Base-by-base conservation (phyloP, 305 asterid genomes). In the Solanum hybrid region DNA sequence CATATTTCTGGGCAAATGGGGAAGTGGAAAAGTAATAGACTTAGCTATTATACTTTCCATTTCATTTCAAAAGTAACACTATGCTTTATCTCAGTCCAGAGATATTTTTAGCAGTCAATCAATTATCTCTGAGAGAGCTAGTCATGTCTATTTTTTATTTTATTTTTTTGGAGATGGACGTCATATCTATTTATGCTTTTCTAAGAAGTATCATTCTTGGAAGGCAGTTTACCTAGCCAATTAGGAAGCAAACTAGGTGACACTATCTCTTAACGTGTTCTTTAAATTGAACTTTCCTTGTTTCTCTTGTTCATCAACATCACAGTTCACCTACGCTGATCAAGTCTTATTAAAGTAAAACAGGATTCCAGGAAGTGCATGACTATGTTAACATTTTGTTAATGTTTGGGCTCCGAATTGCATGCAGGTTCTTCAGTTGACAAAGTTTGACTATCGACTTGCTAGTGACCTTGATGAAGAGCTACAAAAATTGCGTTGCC, bases 401-500 rank as follows among this genome's bases (percentile, higher is more conserved):
- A 24, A 32, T 60, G 77, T 60, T 32, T 60, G 32, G 75, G 56
- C 64, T 90, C 88, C 69, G 17, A 90, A 88, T 85, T 60, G 88
- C 90, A 76, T 93, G 94, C 99, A 98, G 99, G 99, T 98, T 91
- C 91, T 98, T 95, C 99, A 98, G 97, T 88, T 98, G 95, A 98
- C 99, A 87, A 98, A 98, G 94, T 98, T 98, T 51, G 99, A 98
- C 92, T 98, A 98, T 91, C 95, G 99, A 93, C 99, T 98, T 79
- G 92, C 99, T 78, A 98, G 92, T 87, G 96, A 96, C 91, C 98
- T 97, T 66, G 95, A 97, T 90, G 98, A 95, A 77, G 99, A 93
- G 89, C 94, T 98, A 56, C 99, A 98, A 89, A 97, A 94, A 92
- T 92, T 98, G 89, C 99, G 99, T 15, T 98, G 99, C 91, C 96